Conservation (phyloP, 148 eudicot genomes). For the Dianthus caryophyllus region DNA sequence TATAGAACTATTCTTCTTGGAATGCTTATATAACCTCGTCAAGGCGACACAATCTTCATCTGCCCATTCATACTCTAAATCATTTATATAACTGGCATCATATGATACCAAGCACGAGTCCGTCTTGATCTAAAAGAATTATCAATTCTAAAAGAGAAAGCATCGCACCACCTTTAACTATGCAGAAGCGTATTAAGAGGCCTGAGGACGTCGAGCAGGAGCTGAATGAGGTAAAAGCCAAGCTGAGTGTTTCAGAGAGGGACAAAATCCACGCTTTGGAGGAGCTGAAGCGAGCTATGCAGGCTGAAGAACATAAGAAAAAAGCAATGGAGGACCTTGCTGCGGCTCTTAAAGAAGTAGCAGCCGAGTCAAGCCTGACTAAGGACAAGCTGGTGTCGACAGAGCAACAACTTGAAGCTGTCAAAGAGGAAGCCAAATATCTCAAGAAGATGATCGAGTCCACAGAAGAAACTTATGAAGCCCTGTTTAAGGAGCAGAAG, state of each 20-base stretch:
- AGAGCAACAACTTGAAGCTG: constrained; percentile 35
- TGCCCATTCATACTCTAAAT: no score
- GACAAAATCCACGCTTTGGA: not conserved
- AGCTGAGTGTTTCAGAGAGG: constrained; percentile 31
- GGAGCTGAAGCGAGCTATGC: constrained; percentile 44
- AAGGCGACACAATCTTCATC: not conserved
- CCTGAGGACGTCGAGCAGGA: constrained; percentile 31
- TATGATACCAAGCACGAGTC: not conserved
- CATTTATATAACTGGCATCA: no score
- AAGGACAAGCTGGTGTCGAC: constrained; percentile 45
- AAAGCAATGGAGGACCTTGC: constrained; percentile 89
- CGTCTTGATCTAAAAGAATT: constrained; percentile 15
- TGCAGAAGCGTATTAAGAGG: constrained; percentile 23
- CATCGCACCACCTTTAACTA: constrained; percentile 2
- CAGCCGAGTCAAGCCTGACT: constrained; percentile 43
- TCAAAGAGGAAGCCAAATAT: constrained; percentile 39
- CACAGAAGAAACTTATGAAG: constrained; percentile 38
- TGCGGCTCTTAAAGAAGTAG: constrained; percentile 62
- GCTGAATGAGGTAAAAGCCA: constrained; percentile 27
- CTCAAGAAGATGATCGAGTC: constrained; percentile 31
- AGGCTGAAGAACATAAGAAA: constrained; percentile 64
- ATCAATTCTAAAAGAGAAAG: not conserved
- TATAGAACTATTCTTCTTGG: not conserved
- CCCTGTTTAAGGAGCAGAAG: constrained; percentile 36
- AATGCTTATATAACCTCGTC: constrained; percentile 4